Conservation (phyloP, 2,329 filamentous ascomycete genomes). For the Fusarium sp. region DNA sequence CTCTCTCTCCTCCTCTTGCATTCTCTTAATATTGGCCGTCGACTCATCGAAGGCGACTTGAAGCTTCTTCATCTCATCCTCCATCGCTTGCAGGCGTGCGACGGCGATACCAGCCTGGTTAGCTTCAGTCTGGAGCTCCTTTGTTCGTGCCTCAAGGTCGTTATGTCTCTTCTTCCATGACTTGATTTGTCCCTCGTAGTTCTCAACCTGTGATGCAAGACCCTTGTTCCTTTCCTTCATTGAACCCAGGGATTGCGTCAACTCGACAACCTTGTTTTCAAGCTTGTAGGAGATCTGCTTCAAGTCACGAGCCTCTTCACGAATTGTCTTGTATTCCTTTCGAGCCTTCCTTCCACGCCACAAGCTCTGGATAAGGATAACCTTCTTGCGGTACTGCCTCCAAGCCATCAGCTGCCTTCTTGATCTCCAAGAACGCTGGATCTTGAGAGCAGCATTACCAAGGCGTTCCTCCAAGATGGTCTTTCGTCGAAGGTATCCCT, state of each 20-base stretch:
- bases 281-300: conserved; percentile 99
- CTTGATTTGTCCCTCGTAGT: conserved; percentile 95
- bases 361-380: conserved; percentile 88
- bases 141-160: conserved; percentile 86
- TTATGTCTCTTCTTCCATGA: conserved; percentile 95
- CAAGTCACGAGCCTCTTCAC: conserved; percentile 95
- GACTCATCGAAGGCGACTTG: conserved; percentile 92
- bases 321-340: conserved; percentile 86
- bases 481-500: conserved; percentile 90
- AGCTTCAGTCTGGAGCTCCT: conserved; percentile 94
- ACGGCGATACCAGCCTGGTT: conserved; percentile 98
- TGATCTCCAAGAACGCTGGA: conserved; percentile 90
- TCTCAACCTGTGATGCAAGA: conserved; percentile 88
- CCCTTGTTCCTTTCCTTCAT: conserved; percentile 96
- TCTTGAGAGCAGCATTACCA: conserved; percentile 89
- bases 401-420: conserved; percentile 81
- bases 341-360: conserved; percentile 89
- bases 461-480: conserved; percentile 93
- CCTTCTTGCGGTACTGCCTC: conserved; percentile 89
- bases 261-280: conserved; percentile 99
- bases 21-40: conserved; percentile 86
- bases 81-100: conserved; percentile 88
- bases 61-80: conserved; percentile 93
- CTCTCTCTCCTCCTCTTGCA: conserved; percentile 93
- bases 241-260: conserved; percentile 91